These are phyloP conservation scores for Polygonum maritimum DNA, from an alignment of 148 eudicot species.

Conservation along the genomic window DNA sequence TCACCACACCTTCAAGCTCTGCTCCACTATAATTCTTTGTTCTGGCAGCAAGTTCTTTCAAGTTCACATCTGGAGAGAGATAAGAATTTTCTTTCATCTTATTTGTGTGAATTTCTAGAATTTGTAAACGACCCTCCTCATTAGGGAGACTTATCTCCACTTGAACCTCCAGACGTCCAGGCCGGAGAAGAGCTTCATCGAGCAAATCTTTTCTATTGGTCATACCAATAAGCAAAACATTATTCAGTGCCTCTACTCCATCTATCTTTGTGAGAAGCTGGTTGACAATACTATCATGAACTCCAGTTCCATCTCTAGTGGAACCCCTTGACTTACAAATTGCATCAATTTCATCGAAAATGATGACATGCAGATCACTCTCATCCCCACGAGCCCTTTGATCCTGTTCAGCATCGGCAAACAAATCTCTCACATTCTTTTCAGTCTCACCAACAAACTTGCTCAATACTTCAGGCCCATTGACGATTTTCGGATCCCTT, in stretches of 20 bases:
- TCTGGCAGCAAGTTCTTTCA: slow-evolving; percentile 84
- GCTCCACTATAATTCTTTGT: slow-evolving; percentile 99
- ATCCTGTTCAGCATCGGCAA: slow-evolving; percentile 97
- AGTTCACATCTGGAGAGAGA: slow-evolving; percentile 76
- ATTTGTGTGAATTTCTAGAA: slow-evolving; percentile 91
- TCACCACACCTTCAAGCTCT: slow-evolving; percentile 98
- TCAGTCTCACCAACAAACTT: slow-evolving; percentile 99
- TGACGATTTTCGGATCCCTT: slow-evolving; percentile 97
- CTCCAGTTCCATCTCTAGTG: slow-evolving; percentile 99
- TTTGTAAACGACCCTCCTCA: slow-evolving; percentile 90
- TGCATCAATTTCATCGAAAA: slow-evolving; percentile 99
- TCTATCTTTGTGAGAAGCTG: slow-evolving; percentile 98
- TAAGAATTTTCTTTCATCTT: slow-evolving; percentile 97
- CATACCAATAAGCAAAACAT: slow-evolving; percentile 97
- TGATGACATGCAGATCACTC: slow-evolving; percentile 95
- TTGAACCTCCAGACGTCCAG: slow-evolving; percentile 98
- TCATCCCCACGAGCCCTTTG: slow-evolving; percentile 90
- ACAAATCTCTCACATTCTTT: slow-evolving; percentile 94
- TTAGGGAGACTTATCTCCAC: slow-evolving; percentile 99
- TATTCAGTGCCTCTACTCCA: slow-evolving; percentile 96
- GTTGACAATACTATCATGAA: slow-evolving; percentile 95
- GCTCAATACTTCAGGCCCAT: slow-evolving; percentile 98
- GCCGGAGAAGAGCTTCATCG: slow-evolving; percentile 98
- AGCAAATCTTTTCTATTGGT: slow-evolving; percentile 96
- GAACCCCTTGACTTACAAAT: slow-evolving; percentile 99